Percentiles rank a stretch among this genome's conserved stretches.
Conservation (phyloP, 768 basidiomycete genomes). For the Lactifluus piperatus region DNA sequence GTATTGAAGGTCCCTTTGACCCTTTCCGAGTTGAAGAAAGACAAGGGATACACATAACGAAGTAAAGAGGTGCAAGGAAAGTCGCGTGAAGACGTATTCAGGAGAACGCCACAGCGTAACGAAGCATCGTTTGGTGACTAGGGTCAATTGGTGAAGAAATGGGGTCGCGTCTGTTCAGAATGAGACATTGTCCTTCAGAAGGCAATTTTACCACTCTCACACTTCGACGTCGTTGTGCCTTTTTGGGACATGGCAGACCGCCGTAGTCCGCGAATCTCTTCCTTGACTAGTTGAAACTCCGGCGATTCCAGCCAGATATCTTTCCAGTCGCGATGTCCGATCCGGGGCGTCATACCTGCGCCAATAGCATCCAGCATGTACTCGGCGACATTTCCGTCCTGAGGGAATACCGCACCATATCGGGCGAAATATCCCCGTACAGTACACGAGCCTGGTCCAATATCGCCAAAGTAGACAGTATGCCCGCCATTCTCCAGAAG, state of each 20-base stretch:
- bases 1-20: constrained; percentile 63
- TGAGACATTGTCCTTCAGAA: neutral
- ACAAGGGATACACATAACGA: constrained; percentile 68
- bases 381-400: constrained; percentile 65
- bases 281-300: constrained; percentile 33
- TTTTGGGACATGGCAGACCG: neutral
- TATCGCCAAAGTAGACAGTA: constrained; percentile 89
- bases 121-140: constrained; percentile 59
- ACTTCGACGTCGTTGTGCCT: neutral
- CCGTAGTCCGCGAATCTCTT: constrained; percentile 38
- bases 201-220: neutral
- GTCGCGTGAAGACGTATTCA: constrained; percentile 78
- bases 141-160: constrained; percentile 63
- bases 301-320: constrained; percentile 75
- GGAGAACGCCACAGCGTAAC: constrained; percentile 73
- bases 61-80: constrained; percentile 66
- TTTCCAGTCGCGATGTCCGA: constrained; percentile 80
- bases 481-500: constrained; percentile 78
- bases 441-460: constrained; percentile 63
- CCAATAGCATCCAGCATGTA: constrained; percentile 85
- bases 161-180: constrained; percentile 54
- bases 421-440: constrained; percentile 71
- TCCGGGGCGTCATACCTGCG: constrained; percentile 63
- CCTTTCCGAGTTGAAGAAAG: constrained; percentile 65
- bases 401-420: constrained; percentile 63